Conservation (phyloP, 352 stramenopile species). For the Globisporangium uncinulatum region DNA sequence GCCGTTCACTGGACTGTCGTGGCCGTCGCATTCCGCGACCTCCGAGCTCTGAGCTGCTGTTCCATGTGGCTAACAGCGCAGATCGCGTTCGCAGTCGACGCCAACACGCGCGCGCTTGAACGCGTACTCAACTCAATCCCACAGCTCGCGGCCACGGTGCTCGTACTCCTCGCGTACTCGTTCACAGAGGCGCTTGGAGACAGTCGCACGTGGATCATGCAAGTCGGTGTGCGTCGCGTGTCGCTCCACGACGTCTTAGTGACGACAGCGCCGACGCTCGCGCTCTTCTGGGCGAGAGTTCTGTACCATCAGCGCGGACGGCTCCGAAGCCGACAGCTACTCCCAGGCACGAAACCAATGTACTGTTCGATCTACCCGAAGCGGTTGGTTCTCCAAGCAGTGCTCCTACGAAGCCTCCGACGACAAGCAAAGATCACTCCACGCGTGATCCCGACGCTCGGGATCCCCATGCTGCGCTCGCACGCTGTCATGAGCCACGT, state of each 20-base stretch:
- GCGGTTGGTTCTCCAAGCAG: constrained; percentile 11
- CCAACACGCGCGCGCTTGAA: constrained; percentile 12
- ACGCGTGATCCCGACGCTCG: neutral
- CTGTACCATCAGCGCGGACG: constrained; percentile 11
- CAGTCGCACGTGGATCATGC: constrained; percentile 8
- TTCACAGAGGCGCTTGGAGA: constrained; percentile 6
- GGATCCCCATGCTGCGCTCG: constrained; percentile 14
- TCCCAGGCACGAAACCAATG: constrained; percentile 6
- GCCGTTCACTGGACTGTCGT: constrained; percentile 19
- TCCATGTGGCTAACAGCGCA: constrained; percentile 21
- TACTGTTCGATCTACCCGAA: constrained; percentile 18
- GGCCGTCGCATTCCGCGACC: constrained; percentile 14
- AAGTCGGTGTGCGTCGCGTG: constrained; percentile 11
- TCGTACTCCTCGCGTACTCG: constrained; percentile 7
- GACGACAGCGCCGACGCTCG: constrained; percentile 20
- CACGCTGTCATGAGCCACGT: constrained; percentile 7
- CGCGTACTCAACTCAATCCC: constrained; percentile 5
- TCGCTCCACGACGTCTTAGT: constrained; percentile 21
- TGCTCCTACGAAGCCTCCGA: neutral
- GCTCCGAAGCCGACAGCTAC: neutral
- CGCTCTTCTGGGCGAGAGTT: constrained; percentile 16
- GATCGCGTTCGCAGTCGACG: constrained; percentile 18
- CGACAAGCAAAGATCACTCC: constrained; percentile 3
- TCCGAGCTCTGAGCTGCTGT: constrained; percentile 12
- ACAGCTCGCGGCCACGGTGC: neutral